Evolutionary conservation across 2,329 filamentous ascomycete species (phyloP), one percentile per base, ranked within the genome.

Genomic region (Verruconis gallopava): DNA sequence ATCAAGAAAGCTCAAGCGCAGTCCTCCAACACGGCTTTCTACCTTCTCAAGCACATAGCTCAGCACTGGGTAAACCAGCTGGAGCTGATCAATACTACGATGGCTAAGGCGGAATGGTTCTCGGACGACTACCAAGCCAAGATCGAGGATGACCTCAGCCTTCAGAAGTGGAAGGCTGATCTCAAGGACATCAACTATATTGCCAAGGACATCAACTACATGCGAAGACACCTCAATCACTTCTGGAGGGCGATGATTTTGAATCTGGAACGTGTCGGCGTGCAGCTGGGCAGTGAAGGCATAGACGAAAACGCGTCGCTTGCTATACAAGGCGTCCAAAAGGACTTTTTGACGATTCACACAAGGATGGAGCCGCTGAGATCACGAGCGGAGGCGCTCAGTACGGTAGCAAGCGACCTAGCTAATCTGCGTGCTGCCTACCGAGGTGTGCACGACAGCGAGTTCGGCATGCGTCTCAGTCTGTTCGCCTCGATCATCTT

Each of bases 361-460:
- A 38, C 45, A 11, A 43, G 50, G 12, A 43, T 53, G 18, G 37
- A 44, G 22, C 48, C 48, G 1, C 37, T 49, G n/a, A 37, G 47
- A 14, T 44, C 46, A 14, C 48, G 50, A 2, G 47, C 49, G 4
- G 48, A 49, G 22, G 49, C 49, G 3, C 42, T 53, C 1, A 48
- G 37, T 12, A 45, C 41, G 1, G 46, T 49, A 6, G 47, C 48
- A 1, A 49, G 49, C 38, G 49, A 53, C 14, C 43, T 52, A 5
- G 45, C 47, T 3, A 48, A 46, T 19, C 43, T 51, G 4, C 47
- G 47, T 3, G 45, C 49, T 1, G 48, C 47, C 1, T 49, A 48
- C 35, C 49, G 50, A 40, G 46, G 50, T 21, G 44, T 53, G 6
- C 35, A 48, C 19, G 50, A 52, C 37, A 44, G 50, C 25, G 50